Conservation (phyloP, 2,329 filamentous ascomycete species). For the Hypoxylon sp. region DNA sequence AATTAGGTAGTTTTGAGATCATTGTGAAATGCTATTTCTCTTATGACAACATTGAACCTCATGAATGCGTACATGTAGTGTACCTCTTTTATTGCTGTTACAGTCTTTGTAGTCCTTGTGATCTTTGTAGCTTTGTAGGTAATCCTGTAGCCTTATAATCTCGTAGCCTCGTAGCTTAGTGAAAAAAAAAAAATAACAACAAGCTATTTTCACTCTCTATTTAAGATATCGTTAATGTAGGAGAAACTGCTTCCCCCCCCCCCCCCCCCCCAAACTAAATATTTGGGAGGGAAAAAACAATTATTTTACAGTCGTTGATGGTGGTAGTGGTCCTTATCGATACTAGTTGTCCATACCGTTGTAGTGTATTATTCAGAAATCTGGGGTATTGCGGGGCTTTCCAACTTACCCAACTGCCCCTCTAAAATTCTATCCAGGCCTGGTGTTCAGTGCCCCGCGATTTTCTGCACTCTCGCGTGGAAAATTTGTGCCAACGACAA, state of each 20-base stretch:
- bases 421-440: conserved; percentile 36
- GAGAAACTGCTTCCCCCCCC: no score
- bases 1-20: background rate
- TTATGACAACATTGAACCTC: background rate
- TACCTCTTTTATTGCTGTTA: no score
- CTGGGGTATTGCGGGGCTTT: conserved; percentile 35
- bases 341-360: background rate
- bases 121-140: no score
- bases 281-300: no score
- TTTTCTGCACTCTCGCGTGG: conserved; percentile 12
- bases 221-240: no score
- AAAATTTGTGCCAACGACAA: conserved; percentile 23
- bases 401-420: conserved; percentile 30
- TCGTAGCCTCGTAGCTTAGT: no score
- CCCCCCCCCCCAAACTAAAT: no score
- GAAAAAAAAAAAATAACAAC: no score
- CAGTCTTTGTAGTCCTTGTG: no score
- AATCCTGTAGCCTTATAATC: no score
- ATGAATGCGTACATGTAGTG: background rate
- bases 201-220: no score
- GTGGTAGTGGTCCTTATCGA: conserved; percentile 19
- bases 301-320: no score
- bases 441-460: conserved; percentile 26
- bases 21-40: background rate
- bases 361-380: conserved; percentile 18